These are phyloP conservation scores for Smittium culicis DNA, from an alignment of 371 early-diverging fungal species.

Conservation along the genomic window DNA sequence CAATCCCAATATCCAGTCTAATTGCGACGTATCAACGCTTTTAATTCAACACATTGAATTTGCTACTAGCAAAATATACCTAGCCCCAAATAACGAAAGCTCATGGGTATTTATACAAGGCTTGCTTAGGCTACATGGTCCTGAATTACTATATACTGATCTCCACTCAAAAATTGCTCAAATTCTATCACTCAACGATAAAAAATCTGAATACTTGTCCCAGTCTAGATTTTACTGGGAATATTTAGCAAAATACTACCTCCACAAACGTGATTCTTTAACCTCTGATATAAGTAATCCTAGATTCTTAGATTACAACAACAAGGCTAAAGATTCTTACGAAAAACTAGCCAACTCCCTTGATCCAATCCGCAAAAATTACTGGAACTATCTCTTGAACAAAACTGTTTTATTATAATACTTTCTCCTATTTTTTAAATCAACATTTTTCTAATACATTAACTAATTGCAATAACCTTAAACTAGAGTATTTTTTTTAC, in stretches of 20 bases:
- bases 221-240: constrained; percentile 17
- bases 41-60: not conserved
- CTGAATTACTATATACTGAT: constrained; percentile 13
- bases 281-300: not conserved
- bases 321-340: constrained; percentile 2
- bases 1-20: not conserved
- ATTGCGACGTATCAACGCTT: not conserved
- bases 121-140: constrained; percentile 16
- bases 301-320: constrained; percentile 29
- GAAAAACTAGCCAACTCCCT: not conserved
- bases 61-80: constrained; percentile 44
- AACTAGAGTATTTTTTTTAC: no score
- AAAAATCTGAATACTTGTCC: constrained; percentile 7
- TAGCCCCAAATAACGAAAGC: constrained; percentile 78
- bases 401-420: no score
- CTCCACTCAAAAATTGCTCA: constrained; percentile 17
- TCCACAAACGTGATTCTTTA: not conserved
- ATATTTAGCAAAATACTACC: constrained; percentile 21
- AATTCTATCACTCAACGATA: constrained; percentile 34
- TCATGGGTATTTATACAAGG: constrained; percentile 64
- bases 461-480: no score
- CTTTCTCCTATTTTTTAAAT: no score
- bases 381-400: constrained; percentile 18
- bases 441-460: no score
- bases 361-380: constrained; percentile 9